A percentile compares a stretch with the other conserved stretches of the same genome.
These are phyloP conservation scores for Nevesoporus exiguus DNA, from an alignment of 768 basidiomycete species.

Conservation along the genomic window DNA sequence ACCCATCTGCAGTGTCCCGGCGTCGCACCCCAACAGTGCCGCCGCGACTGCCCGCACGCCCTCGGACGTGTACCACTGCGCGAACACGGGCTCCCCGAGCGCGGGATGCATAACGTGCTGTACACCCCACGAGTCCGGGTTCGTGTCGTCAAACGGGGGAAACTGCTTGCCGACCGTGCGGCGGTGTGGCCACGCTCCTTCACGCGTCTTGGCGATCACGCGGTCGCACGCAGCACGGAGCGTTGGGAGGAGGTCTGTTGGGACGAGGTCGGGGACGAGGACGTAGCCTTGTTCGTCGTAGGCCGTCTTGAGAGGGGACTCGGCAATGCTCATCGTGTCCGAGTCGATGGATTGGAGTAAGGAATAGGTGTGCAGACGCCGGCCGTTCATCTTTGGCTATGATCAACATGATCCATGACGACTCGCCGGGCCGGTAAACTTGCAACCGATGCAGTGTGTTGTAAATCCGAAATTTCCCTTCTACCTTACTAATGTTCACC, in stretches of 20 bases:
- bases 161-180: conserved; percentile 78
- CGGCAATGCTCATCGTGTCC: neutral
- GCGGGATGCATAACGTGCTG: conserved; percentile 82
- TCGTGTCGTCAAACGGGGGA: conserved; percentile 58
- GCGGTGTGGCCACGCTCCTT: conserved; percentile 60
- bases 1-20: conserved; percentile 71
- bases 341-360: neutral
- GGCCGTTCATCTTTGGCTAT: too few species aligned
- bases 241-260: conserved; percentile 33
- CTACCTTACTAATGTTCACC: too few species aligned
- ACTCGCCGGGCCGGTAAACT: too few species aligned
- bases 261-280: conserved; percentile 54
- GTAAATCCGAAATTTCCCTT: too few species aligned
- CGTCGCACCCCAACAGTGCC: conserved; percentile 52
- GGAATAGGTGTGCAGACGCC: neutral
- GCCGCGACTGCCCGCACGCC: conserved; percentile 41
- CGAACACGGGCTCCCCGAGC: conserved; percentile 56
- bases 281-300: conserved; percentile 70
- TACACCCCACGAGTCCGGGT: conserved; percentile 75
- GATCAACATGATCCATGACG: too few species aligned
- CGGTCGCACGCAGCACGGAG: conserved; percentile 52
- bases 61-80: conserved; percentile 63
- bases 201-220: conserved; percentile 50
- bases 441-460: too few species aligned
- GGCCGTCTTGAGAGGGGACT: conserved; percentile 36